Evolutionary conservation across 805 yeast species (phyloP).

Genomic region (Teunomyces kruisii): DNA sequence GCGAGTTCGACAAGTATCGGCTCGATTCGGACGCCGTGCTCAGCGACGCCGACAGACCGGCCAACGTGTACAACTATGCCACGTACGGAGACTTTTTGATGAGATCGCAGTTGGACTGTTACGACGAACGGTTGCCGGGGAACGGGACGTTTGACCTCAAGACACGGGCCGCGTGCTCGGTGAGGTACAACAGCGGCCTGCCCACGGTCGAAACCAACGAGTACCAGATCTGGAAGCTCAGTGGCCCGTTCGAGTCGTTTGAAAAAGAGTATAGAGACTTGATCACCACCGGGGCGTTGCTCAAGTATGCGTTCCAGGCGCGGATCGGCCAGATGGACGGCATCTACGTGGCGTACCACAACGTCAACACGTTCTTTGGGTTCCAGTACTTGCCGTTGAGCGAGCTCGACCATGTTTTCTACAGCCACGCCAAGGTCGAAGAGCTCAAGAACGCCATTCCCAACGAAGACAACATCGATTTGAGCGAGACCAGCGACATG

Average conservation of each 20-base stretch:
- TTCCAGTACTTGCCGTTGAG: constrained; percentile 81
- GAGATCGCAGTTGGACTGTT: constrained; percentile 90
- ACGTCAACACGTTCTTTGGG: constrained; percentile 77
- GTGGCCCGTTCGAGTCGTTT: constrained; percentile 76
- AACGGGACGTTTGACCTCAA: constrained; percentile 90
- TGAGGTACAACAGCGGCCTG: constrained; percentile 72
- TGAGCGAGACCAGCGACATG: constrained; percentile 18
- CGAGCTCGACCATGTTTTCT: constrained; percentile 58
- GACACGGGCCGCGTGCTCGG: constrained; percentile 86
- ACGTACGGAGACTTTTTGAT: constrained; percentile 65
- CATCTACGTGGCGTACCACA: constrained; percentile 88
- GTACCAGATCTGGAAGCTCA: constrained; percentile 61
- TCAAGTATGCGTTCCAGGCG: constrained; percentile 89
- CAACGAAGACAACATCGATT: constrained; percentile 2
- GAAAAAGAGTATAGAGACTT: constrained; percentile 79
- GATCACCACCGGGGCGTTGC: constrained; percentile 64
- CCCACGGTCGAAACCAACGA: constrained; percentile 56
- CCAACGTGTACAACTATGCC: constrained; percentile 67
- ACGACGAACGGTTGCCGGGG: constrained; percentile 75
- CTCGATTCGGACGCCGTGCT: constrained; percentile 3
- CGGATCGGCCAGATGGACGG: constrained; percentile 97
- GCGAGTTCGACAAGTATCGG: constrained; percentile 45
- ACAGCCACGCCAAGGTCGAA: constrained; percentile 16
- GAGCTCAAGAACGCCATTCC: constrained; percentile 7
- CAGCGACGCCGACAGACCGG: constrained; percentile 15